Percentiles rank a stretch among this genome's conserved stretches.
Evolutionary conservation across 192 early-diverging fungal genomes (phyloP).

Genomic region (Spizellomyces sp.): DNA sequence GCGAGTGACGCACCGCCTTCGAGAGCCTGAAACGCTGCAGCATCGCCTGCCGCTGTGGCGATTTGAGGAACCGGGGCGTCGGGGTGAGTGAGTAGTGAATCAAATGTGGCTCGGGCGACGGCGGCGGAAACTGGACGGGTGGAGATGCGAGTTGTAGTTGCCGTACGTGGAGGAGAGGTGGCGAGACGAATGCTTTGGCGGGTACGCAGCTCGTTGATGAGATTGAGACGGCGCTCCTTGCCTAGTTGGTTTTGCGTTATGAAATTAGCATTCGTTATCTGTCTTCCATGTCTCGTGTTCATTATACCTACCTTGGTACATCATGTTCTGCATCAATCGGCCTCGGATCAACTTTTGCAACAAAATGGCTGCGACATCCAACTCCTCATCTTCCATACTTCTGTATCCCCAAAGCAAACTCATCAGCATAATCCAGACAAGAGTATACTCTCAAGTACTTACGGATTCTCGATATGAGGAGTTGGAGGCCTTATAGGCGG

Average conservation of each 20-base stretch:
- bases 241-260: constrained; percentile 1
- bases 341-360: constrained; percentile 61
- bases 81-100: background rate
- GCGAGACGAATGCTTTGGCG: constrained; percentile 46
- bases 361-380: constrained; percentile 52
- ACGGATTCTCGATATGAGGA: constrained; percentile 47
- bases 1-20: background rate
- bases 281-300: background rate
- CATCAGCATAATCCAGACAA: no score
- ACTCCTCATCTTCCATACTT: constrained; percentile 45
- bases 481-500: constrained; percentile 55
- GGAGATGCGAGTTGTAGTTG: background rate
- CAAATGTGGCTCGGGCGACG: background rate
- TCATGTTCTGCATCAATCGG: constrained; percentile 54
- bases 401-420: constrained; percentile 14
- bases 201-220: constrained; percentile 61
- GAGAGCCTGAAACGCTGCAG: constrained; percentile 9
- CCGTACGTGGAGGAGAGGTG: background rate
- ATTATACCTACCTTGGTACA: constrained; percentile 51
- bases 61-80: background rate
- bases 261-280: background rate
- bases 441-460: background rate
- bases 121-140: constrained; percentile 8
- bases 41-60: constrained; percentile 18
- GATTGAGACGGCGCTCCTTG: constrained; percentile 51